Evolutionary conservation across 129 eudicot genomes (phyloP).

Genomic region (Erigeron canadensis): DNA sequence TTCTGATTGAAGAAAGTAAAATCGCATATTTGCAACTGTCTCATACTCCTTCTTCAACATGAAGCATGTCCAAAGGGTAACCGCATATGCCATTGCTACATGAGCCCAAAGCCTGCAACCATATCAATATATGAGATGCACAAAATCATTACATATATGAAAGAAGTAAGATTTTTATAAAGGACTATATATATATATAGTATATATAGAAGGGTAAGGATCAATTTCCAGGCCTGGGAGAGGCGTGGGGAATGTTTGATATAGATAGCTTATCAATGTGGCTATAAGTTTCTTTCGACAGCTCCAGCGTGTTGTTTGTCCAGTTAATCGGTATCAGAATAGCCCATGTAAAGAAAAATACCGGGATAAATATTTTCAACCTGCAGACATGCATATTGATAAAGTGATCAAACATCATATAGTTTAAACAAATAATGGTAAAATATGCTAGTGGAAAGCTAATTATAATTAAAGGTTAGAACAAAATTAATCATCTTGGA

Average conservation of each 20-base stretch:
- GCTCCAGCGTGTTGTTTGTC: conserved; percentile 66
- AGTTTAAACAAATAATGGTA: not conserved
- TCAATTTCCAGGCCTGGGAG: conserved; percentile 61
- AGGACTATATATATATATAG: not conserved
- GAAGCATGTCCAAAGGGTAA: conserved; percentile 88
- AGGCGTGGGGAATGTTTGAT: conserved; percentile 75
- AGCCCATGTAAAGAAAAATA: conserved; percentile 66
- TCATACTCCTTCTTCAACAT: conserved; percentile 70
- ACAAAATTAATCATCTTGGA: not conserved
- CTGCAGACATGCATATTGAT: conserved; percentile 63
- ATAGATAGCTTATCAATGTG: conserved; percentile 84
- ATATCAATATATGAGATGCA: not conserved
- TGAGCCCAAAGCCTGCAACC: conserved; percentile 80
- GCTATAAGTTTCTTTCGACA: conserved; percentile 46
- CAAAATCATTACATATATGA: not conserved
- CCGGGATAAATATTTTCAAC: conserved; percentile 78
- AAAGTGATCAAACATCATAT: not conserved
- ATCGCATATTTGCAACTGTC: conserved; percentile 63
- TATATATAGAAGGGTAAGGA: no score
- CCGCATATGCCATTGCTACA: conserved; percentile 75
- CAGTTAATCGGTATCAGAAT: conserved; percentile 78
- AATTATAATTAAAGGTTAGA: not conserved
- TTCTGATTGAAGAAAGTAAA: conserved; percentile 84
- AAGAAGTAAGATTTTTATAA: not conserved
- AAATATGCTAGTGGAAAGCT: not conserved